Percentiles rank a stretch among this genome's conserved stretches.
Evolutionary conservation across 306 rosid genomes (phyloP).

Genomic region (Prinsepia uniflora): DNA sequence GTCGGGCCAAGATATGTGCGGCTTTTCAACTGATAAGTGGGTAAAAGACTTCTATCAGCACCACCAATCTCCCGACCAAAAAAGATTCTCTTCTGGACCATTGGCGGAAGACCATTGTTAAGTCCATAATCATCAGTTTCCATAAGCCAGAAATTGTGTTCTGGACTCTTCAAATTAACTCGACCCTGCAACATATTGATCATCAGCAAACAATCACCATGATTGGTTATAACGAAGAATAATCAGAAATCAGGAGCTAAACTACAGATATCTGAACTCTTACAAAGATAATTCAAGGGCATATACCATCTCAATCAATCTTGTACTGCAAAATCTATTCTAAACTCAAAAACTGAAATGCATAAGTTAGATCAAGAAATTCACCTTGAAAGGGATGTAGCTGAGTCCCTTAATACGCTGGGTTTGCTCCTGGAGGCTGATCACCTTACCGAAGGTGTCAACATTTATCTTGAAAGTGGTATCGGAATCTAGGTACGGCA

Average conservation of each 20-base stretch:
- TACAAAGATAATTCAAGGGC: not conserved
- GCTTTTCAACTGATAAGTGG: constrained; percentile 91
- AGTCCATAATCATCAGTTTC: constrained; percentile 70
- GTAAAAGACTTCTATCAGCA: constrained; percentile 83
- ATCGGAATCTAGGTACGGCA: constrained; percentile 58
- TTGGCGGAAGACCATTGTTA: constrained; percentile 91
- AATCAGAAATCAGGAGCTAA: not conserved
- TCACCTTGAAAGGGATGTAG: constrained; percentile 84
- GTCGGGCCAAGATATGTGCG: constrained; percentile 97
- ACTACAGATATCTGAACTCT: not conserved
- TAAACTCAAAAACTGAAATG: not conserved
- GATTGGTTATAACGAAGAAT: constrained; percentile 6
- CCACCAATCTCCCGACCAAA: constrained; percentile 91
- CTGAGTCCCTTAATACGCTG: constrained; percentile 61
- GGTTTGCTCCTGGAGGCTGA: constrained; percentile 64
- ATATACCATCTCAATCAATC: not conserved
- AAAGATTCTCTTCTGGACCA: constrained; percentile 63
- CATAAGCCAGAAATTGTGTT: constrained; percentile 82
- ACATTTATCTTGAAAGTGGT: constrained; percentile 80
- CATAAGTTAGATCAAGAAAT: constrained; percentile 4
- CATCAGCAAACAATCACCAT: constrained; percentile 17
- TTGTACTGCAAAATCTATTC: not conserved
- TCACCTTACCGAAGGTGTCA: constrained; percentile 78
- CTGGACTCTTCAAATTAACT: constrained; percentile 78
- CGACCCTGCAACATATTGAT: constrained; percentile 52